phyloP scores from a whole-genome alignment of 192 early-diverging fungal genomes.

The Rhizoclosmatium globosum region DNA sequence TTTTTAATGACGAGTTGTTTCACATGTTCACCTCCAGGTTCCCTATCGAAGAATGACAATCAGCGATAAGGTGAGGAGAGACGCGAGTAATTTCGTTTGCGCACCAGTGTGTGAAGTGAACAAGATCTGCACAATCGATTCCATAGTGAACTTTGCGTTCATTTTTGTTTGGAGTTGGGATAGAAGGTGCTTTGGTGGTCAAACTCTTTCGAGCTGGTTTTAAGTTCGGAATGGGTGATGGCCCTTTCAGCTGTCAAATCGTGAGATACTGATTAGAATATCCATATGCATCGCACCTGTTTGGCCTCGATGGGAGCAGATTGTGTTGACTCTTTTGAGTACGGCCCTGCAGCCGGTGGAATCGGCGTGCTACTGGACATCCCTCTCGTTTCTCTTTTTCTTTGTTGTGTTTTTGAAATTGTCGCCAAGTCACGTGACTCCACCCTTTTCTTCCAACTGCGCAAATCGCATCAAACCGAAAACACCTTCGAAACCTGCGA shows the following conservation, averaged over 20 bases:
- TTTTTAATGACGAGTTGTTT: conserved; percentile 61
- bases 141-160: conserved; percentile 54
- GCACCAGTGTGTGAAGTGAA: conserved; percentile 64
- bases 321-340: not conserved
- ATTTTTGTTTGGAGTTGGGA: conserved; percentile 47
- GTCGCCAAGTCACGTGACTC: too few species aligned
- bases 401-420: too few species aligned
- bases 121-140: conserved; percentile 62
- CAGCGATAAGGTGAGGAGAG: not conserved
- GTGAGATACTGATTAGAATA: not conserved
- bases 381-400: too few species aligned
- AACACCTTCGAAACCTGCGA: not conserved
- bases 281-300: not conserved
- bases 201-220: not conserved
- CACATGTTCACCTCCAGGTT: conserved; percentile 65
- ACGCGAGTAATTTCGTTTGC: not conserved
- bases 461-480: not conserved
- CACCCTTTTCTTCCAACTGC: not conserved
- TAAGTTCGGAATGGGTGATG: not conserved
- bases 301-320: not conserved
- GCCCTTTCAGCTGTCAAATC: not conserved
- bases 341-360: conserved; percentile 10
- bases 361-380: not conserved
- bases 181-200: not conserved
- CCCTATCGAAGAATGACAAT: conserved; percentile 41